Percentiles rank a stretch among this genome's conserved stretches.
Evolutionary conservation across 2,329 filamentous ascomycete genomes (phyloP).

Genomic region (Seiridium unicorne): DNA sequence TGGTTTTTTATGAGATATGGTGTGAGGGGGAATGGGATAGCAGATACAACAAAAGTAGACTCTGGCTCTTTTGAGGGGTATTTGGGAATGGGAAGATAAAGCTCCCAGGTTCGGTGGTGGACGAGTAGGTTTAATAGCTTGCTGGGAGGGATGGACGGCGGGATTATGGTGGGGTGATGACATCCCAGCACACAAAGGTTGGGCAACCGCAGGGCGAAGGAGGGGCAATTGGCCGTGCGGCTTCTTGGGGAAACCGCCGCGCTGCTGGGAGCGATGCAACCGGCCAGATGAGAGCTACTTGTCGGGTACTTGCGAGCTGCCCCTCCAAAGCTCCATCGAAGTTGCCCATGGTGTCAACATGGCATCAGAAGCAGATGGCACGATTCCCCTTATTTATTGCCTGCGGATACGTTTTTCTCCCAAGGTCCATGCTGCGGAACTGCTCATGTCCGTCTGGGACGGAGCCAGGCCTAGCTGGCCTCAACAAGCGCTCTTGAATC

Average conservation of each 20-base stretch:
- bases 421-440: too few species aligned
- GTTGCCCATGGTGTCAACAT: neutral
- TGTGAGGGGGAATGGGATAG: neutral
- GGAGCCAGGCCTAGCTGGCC: too few species aligned
- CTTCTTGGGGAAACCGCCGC: neutral
- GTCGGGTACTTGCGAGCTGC: slow-evolving; percentile 1
- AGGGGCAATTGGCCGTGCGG: slow-evolving; percentile 7
- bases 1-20: neutral
- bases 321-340: neutral
- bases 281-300: slow-evolving; percentile 5
- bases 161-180: slow-evolving; percentile 9
- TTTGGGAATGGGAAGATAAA: neutral
- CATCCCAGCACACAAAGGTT: slow-evolving; percentile 7
- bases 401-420: neutral
- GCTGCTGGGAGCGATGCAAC: neutral
- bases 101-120: neutral
- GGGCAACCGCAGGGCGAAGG: slow-evolving; percentile 5
- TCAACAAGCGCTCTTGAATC: too few species aligned
- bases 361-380: neutral
- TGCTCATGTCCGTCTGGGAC: too few species aligned
- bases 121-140: neutral
- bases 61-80: neutral
- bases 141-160: slow-evolving; percentile 4
- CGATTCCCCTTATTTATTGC: neutral
- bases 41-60: neutral